Conservation (phyloP, 202 grass and related monocot species). For the Alloteropsis angusta region DNA sequence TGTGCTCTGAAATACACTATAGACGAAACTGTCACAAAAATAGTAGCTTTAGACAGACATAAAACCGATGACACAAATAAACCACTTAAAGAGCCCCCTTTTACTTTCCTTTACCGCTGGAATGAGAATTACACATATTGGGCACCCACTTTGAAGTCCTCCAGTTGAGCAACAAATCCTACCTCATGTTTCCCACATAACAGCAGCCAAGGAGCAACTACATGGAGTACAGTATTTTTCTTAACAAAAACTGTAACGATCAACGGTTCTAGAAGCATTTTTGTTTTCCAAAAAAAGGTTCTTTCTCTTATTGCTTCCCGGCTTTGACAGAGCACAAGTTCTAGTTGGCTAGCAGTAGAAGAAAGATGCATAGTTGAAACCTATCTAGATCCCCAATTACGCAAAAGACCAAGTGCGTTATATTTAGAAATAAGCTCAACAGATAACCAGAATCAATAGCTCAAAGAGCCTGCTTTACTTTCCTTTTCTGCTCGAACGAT, state of each 20-base stretch:
- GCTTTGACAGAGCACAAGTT: background rate
- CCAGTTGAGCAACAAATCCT: constrained; percentile 2
- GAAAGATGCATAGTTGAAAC: background rate
- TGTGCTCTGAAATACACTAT: background rate
- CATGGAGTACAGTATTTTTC: no score
- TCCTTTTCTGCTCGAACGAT: background rate
- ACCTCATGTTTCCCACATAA: background rate
- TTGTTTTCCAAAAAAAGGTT: background rate
- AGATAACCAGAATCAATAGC: background rate
- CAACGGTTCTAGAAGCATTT: no score
- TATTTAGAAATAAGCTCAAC: background rate
- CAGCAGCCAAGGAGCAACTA: no score
- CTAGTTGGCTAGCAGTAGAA: background rate
- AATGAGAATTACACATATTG: constrained; percentile 4
- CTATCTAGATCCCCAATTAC: background rate
- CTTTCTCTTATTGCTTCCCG: background rate
- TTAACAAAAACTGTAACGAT: no score
- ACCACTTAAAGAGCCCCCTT: background rate
- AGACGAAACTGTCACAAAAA: background rate
- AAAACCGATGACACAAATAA: background rate
- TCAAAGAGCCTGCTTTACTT: background rate
- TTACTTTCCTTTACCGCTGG: background rate
- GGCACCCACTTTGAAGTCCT: background rate
- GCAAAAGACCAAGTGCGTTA: background rate
- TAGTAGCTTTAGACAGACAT: background rate